Conservation (phyloP, 2,329 filamentous ascomycete species). For the Colletotrichum sp. region DNA sequence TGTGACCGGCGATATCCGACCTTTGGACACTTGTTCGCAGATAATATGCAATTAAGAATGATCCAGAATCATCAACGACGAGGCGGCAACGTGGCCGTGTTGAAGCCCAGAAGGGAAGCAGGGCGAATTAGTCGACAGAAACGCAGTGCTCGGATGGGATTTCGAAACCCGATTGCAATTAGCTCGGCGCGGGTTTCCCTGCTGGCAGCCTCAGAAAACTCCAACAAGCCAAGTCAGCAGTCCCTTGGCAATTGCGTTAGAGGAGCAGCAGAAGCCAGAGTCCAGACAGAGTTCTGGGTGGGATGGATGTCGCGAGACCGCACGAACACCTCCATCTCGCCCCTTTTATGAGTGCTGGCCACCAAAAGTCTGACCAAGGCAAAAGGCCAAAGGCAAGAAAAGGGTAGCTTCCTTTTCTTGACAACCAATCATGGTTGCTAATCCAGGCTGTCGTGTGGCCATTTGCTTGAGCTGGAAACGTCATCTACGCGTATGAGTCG, state of each 20-base stretch:
- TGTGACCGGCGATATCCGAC: neutral
- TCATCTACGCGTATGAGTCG: slow-evolving; percentile 12
- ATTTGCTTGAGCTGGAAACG: slow-evolving; percentile 7
- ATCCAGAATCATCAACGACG: neutral
- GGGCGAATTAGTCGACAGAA: slow-evolving; percentile 1
- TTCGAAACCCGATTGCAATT: slow-evolving; percentile 15
- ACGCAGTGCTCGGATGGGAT: slow-evolving; percentile 7
- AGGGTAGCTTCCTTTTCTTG: neutral
- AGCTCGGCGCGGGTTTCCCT: slow-evolving; percentile 6
- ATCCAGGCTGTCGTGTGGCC: slow-evolving; percentile 8
- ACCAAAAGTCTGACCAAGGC: neutral
- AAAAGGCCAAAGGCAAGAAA: neutral
- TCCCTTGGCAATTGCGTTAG: neutral
- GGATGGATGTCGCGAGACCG: neutral
- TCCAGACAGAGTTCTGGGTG: neutral
- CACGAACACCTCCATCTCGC: slow-evolving; percentile 6
- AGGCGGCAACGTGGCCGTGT: neutral
- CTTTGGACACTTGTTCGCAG: neutral
- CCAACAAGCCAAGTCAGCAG: neutral
- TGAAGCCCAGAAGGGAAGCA: neutral
- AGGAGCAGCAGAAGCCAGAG: neutral
- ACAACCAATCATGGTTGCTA: neutral
- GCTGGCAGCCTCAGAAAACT: neutral
- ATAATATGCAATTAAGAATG: neutral
- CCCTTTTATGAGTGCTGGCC: neutral